A percentile compares a stretch with the other conserved stretches of the same genome.
phyloP scores from a whole-genome alignment of 2,329 filamentous ascomycete genomes.

The Paraphaeosphaeria sporulosa region DNA sequence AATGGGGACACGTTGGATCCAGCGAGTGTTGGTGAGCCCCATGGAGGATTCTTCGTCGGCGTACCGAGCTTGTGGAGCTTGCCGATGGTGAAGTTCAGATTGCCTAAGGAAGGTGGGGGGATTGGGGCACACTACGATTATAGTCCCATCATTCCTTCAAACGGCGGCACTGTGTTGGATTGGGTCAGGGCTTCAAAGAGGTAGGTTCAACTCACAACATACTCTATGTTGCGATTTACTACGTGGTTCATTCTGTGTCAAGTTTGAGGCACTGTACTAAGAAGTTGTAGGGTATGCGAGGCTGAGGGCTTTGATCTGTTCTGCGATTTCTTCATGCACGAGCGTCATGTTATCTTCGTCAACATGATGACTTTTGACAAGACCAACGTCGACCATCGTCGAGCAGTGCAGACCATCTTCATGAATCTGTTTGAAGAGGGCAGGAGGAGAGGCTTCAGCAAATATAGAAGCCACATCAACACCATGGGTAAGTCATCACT shows the following conservation, averaged over 20 bases:
- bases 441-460: conserved; percentile 39
- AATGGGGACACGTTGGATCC: conserved; percentile 52
- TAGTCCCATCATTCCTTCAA: conserved; percentile 40
- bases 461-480: conserved; percentile 42
- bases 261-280: not conserved
- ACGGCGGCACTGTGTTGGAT: conserved; percentile 50
- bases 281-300: conserved; percentile 48
- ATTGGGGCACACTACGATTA: conserved; percentile 45
- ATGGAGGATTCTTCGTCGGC: conserved; percentile 43
- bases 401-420: conserved; percentile 43
- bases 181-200: conserved; percentile 54
- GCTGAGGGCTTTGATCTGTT: conserved; percentile 54
- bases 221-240: not conserved
- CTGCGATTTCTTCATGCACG: conserved; percentile 60
- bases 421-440: conserved; percentile 37
- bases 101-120: conserved; percentile 36
- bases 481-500: conserved; percentile 35
- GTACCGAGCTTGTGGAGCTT: conserved; percentile 41
- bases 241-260: not conserved
- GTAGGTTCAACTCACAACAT: conserved; percentile 6
- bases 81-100: conserved; percentile 43
- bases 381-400: conserved; percentile 49
- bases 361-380: conserved; percentile 60
- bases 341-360: conserved; percentile 56
- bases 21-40: conserved; percentile 34